Conservation (phyloP, 306 rosid genomes). For the Cicer chorassanicum region DNA sequence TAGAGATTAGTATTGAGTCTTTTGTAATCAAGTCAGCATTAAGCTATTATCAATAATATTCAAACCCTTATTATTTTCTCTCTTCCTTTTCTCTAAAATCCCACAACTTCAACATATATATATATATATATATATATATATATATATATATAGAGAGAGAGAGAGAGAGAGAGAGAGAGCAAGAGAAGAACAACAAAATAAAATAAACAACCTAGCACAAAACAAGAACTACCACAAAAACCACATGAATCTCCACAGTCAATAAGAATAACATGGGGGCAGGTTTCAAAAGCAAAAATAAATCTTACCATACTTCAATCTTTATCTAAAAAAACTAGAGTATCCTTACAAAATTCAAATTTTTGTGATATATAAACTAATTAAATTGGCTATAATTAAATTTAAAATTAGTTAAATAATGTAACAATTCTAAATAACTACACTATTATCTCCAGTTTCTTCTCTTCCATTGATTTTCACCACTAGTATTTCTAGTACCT, state of each 20-base stretch:
- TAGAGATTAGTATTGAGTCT: too few species aligned
- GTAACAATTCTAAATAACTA: conserved; percentile 28
- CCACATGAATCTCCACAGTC: background rate
- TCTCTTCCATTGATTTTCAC: conserved; percentile 25
- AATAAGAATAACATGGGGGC: conserved; percentile 2
- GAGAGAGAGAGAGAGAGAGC: background rate
- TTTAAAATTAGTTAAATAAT: background rate
- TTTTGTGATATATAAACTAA: conserved; percentile 12
- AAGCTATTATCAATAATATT: too few species aligned
- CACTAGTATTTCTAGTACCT: background rate
- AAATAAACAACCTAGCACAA: conserved; percentile 6
- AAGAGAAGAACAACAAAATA: conserved; percentile 13
- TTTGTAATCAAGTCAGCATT: too few species aligned
- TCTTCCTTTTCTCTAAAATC: too few species aligned
- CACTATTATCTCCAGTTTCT: background rate
- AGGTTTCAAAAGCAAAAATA: background rate
- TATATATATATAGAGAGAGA: background rate
- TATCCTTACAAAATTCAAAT: background rate
- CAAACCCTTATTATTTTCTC: too few species aligned
- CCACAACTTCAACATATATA: too few species aligned
- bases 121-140: background rate
- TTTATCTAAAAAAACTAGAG: conserved; percentile 14
- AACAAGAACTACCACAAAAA: conserved; percentile 14
- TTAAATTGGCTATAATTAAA: conserved; percentile 18
- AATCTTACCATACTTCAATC: background rate